A percentile compares a stretch with the other conserved stretches of the same genome.
phyloP scores from a whole-genome alignment of 129 eudicot species.

The Artemisia tridentata region DNA sequence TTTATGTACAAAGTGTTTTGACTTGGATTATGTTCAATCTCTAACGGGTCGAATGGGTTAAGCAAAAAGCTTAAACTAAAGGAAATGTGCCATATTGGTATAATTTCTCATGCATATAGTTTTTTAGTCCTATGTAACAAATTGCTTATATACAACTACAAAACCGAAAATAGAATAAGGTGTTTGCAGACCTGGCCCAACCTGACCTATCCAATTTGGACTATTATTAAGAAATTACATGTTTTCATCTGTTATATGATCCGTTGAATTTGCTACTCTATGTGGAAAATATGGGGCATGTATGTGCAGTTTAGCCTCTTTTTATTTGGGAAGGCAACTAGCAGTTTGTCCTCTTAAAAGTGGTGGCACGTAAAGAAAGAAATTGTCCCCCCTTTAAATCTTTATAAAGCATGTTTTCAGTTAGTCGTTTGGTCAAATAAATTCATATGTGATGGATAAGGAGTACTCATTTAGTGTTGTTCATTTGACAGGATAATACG shows the following conservation, averaged over 20 bases:
- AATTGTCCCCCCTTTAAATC: too few relatives aligned
- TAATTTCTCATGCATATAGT: background rate
- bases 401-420: too few relatives aligned
- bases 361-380: too few relatives aligned
- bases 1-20: background rate
- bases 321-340: too few relatives aligned
- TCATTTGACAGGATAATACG: constrained; percentile 45
- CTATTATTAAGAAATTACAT: background rate
- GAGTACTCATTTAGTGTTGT: constrained; percentile 11
- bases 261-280: too few relatives aligned
- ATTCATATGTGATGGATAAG: background rate
- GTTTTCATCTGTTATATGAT: too few relatives aligned
- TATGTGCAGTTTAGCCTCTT: too few relatives aligned
- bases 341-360: too few relatives aligned
- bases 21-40: background rate
- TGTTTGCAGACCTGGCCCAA: background rate
- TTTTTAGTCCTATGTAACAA: background rate
- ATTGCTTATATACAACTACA: background rate
- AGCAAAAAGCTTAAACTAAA: background rate
- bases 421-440: background rate
- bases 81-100: background rate
- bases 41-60: background rate
- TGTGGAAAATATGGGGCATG: too few relatives aligned
- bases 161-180: background rate
- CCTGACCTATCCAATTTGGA: background rate